Base-by-base conservation (phyloP, 108 stramenopile genomes). In the Cyclostephanos tholiformis region DNA sequence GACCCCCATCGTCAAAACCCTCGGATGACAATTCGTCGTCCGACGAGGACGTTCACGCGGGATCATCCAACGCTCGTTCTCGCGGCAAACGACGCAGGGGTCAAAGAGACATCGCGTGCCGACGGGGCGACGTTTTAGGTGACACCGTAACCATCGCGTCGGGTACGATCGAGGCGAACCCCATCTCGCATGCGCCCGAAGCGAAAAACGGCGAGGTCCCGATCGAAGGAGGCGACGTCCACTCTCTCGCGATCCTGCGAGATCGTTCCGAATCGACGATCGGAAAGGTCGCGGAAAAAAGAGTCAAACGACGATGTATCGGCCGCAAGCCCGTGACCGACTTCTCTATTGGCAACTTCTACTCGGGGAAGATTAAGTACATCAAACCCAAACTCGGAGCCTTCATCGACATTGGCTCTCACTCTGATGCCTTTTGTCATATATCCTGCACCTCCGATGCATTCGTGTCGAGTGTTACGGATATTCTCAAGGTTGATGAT, bases 261-360 rank as follows among this genome's bases (percentile, higher is more conserved):
- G 61, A 61, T 9, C 26, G 48, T 35, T 38, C 38, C 6, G 16
- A 56, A 20, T 32, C 52, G 22, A 20, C 43, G 32, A 43, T 32
- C 4, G 76, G 62, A 46, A 76, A 71, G 57, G 69, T 62, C 11
- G n/a, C 74, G 2, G 68, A 75, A 38, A 77, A 83, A 63, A 63
- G 68, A 26, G 69, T 88, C 43, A 88, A 80, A 30, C 83, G 93
- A 6, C 88, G 89, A 20, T 95, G 95, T 69, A 83, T 90, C 35
- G 95, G 95, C 16, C 79, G 95, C 26, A 95, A 95, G 68, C 92
- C 95, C 2, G 84, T 95, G 12, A 92, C 95, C 17, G 95, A 95
- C 73, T 95, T 84, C 76, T 66, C 43, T 11, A 43, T 95, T 65
- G 92, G 91, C 6, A 26, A 83, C 38, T 67, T 46, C 8, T 87